Evolutionary conservation across 805 yeast genomes (phyloP).

Genomic region (Saccharomycodes ludwigii): DNA sequence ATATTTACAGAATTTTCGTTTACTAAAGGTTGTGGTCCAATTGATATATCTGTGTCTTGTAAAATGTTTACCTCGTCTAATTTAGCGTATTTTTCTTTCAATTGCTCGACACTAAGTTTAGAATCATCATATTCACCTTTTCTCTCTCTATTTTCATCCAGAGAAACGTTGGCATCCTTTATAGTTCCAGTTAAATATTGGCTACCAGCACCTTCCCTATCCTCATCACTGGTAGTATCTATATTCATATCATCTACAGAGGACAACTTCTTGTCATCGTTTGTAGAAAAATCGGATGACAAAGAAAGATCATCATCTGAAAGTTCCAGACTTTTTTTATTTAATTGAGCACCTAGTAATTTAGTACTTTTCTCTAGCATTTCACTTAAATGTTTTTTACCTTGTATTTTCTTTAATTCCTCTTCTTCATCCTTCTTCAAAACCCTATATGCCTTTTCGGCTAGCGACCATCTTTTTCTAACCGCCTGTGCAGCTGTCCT

Average conservation of each 20-base stretch:
- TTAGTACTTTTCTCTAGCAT: slow-evolving; percentile 88
- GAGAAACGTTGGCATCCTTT: slow-evolving; percentile 11
- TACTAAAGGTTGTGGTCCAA: too few relatives aligned
- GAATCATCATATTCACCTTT: slow-evolving; percentile 20
- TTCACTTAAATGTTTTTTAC: slow-evolving; percentile 76
- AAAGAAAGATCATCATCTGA: slow-evolving; percentile 4
- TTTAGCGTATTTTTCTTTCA: slow-evolving; percentile 30
- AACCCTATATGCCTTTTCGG: slow-evolving; percentile 66
- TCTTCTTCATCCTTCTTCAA: slow-evolving; percentile 69
- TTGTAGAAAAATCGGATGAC: not conserved
- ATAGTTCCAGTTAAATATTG: slow-evolving; percentile 5
- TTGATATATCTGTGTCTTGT: too few relatives aligned
- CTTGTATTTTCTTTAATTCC: slow-evolving; percentile 64
- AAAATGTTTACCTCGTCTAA: slow-evolving; percentile 8
- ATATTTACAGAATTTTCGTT: slow-evolving; percentile 7
- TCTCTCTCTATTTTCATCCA: slow-evolving; percentile 9
- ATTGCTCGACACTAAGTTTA: slow-evolving; percentile 31
- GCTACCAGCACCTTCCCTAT: slow-evolving; percentile 3
- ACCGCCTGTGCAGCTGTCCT: slow-evolving; percentile 74
- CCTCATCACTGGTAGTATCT: slow-evolving; percentile 2
- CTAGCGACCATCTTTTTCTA: slow-evolving; percentile 80
- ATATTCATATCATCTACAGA: too few relatives aligned
- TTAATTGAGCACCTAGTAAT: slow-evolving; percentile 73
- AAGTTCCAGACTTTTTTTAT: slow-evolving; percentile 24
- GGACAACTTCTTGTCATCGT: too few relatives aligned